Percentiles rank a stretch among this genome's conserved stretches.
phyloP scores from a whole-genome alignment of 75 land plant species.

The Picea glauca region DNA sequence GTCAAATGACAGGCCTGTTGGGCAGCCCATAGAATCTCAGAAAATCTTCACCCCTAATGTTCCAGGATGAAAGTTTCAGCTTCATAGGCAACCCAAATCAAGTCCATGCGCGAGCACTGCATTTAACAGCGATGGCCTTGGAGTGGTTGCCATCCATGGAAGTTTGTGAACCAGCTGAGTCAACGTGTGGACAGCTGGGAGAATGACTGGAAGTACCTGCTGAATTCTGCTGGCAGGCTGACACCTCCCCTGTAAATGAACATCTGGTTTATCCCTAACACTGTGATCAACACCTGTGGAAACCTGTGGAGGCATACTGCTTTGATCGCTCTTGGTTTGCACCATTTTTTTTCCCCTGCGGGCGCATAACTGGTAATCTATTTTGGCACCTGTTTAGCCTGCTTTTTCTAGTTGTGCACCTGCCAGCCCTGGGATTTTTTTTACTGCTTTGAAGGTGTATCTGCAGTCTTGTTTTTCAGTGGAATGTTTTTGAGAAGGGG shows the following conservation, averaged over 20 bases:
- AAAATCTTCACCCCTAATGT: not conserved
- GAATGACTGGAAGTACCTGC: not conserved
- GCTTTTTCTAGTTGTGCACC: not conserved
- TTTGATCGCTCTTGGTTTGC: not conserved
- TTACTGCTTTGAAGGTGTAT: not conserved
- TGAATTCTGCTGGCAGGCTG: not conserved
- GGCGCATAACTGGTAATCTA: not conserved
- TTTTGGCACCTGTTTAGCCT: not conserved
- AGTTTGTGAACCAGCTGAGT: too few species aligned
- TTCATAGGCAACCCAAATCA: not conserved
- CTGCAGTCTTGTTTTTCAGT: not conserved
- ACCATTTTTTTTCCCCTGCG: not conserved
- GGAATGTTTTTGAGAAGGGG: not conserved
- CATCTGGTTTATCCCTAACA: not conserved
- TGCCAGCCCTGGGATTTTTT: not conserved
- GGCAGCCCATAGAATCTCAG: too few species aligned
- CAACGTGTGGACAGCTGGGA: not conserved
- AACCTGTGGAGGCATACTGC: not conserved
- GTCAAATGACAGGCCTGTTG: too few species aligned
- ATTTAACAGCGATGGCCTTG: too few species aligned
- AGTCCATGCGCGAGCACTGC: not conserved
- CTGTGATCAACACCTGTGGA: not conserved
- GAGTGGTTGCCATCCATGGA: too few species aligned
- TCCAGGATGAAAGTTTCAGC: not conserved
- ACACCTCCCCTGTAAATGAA: not conserved